Evolutionary conservation across 495 filamentous ascomycete species (phyloP).

Genomic region (Rhypophila decipiens): DNA sequence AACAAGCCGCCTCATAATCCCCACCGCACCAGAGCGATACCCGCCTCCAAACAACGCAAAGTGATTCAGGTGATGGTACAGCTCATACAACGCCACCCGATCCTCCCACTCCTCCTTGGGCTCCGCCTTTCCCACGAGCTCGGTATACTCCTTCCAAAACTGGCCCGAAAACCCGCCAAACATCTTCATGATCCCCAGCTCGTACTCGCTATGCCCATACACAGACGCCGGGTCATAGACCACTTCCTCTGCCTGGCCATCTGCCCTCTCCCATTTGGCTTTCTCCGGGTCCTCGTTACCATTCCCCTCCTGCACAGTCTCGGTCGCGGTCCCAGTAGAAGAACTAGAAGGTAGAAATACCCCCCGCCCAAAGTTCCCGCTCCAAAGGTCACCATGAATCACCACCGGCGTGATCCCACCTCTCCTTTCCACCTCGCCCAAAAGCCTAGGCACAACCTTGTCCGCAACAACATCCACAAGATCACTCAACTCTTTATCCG

Average conservation of each 20-base stretch:
- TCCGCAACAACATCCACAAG: constrained; percentile 57
- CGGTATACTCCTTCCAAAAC: constrained; percentile 74
- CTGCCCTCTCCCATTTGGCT: constrained; percentile 20
- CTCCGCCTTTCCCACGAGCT: constrained; percentile 67
- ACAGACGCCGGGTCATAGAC: constrained; percentile 75
- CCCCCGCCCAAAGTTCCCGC: constrained; percentile 71
- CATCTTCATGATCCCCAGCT: constrained; percentile 91
- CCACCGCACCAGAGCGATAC: constrained; percentile 65
- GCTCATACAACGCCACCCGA: constrained; percentile 69
- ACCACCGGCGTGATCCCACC: constrained; percentile 61
- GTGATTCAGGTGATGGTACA: constrained; percentile 93
- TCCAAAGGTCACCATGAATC: constrained; percentile 89
- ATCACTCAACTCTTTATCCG: constrained; percentile 51
- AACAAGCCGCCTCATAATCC: constrained; percentile 65
- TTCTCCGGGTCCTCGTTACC: too few species aligned
- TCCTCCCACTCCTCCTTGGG: constrained; percentile 82
- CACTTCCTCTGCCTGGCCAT: constrained; percentile 60
- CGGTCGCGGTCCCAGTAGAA: too few species aligned
- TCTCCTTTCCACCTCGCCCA: constrained; percentile 61
- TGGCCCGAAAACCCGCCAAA: constrained; percentile 77
- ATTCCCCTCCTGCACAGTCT: not conserved
- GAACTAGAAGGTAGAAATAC: too few species aligned
- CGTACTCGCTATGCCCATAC: constrained; percentile 85
- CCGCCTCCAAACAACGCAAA: constrained; percentile 76
- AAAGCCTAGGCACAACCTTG: constrained; percentile 62